phyloP scores from a whole-genome alignment of 2,329 filamentous ascomycete species.

The Aspergillus terreus region DNA sequence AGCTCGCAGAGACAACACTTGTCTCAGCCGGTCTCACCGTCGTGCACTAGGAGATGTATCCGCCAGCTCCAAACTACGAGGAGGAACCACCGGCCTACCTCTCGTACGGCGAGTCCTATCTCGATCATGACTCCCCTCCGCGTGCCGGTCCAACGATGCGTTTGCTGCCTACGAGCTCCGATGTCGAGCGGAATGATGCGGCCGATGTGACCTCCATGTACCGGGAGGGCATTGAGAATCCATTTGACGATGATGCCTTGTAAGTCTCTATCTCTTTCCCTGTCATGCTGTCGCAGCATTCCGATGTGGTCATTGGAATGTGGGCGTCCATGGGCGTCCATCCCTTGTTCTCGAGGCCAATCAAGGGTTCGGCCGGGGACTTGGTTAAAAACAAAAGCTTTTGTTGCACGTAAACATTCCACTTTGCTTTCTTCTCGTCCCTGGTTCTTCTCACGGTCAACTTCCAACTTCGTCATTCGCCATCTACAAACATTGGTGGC shows the following conservation, averaged over 20 bases:
- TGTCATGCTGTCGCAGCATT: conserved; percentile 9
- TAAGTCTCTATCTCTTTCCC: conserved; percentile 3
- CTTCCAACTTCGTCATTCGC: background rate
- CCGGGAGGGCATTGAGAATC: conserved; percentile 22
- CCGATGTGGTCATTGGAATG: conserved; percentile 8
- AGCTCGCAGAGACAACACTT: no score
- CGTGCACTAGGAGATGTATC: conserved; percentile 18
- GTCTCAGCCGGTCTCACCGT: no score
- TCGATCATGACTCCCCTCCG: conserved; percentile 27
- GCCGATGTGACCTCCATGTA: conserved; percentile 24
- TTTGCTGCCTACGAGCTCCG: conserved; percentile 39
- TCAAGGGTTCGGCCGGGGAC: no score
- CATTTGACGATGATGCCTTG: conserved; percentile 10
- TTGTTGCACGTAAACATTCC: conserved; percentile 3
- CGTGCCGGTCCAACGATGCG: conserved; percentile 41
- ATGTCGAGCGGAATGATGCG: conserved; percentile 29
- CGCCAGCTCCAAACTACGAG: conserved; percentile 33
- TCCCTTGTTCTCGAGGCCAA: conserved; percentile 2
- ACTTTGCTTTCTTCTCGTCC: background rate
- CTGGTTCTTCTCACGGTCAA: background rate
- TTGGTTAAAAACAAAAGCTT: no score
- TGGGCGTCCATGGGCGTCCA: conserved; percentile 1
- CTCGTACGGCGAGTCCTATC: conserved; percentile 28
- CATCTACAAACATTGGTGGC: background rate
- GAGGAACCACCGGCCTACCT: conserved; percentile 43